Conservation (phyloP, 441 rosid species). For the Cnidoscolus chayamansa region DNA sequence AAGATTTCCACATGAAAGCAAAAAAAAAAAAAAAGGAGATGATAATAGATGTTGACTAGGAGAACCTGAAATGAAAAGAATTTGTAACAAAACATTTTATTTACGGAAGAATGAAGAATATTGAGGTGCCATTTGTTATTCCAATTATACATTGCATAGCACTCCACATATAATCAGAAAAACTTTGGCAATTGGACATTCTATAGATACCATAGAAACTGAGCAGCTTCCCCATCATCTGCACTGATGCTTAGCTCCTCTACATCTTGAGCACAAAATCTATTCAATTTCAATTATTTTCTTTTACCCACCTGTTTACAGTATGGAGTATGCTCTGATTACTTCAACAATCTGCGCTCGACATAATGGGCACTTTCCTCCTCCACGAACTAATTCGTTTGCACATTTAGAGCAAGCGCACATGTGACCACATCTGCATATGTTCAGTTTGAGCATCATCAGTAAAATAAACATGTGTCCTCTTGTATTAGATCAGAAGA, state of each 20-base stretch:
- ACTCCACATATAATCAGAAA: slow-evolving; percentile 39
- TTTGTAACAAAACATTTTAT: slow-evolving; percentile 18
- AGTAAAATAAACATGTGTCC: neutral
- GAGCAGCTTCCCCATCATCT: too few species aligned
- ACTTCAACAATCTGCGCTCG: slow-evolving; percentile 94
- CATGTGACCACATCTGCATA: slow-evolving; percentile 95
- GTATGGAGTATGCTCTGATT: slow-evolving; percentile 89
- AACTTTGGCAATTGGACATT: neutral
- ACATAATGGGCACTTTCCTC: slow-evolving; percentile 94
- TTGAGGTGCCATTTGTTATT: slow-evolving; percentile 39
- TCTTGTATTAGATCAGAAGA: neutral
- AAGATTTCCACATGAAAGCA: too few species aligned
- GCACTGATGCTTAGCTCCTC: neutral
- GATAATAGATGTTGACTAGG: too few species aligned
- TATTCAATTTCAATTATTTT: slow-evolving; percentile 17
- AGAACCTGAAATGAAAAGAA: neutral
- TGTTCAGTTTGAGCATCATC: neutral
- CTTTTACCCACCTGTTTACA: slow-evolving; percentile 36
- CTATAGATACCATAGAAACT: slow-evolving; percentile 13
- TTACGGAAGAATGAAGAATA: slow-evolving; percentile 42
- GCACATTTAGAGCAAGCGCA: slow-evolving; percentile 95
- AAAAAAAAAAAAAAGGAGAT: too few species aligned
- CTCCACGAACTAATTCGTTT: slow-evolving; percentile 73
- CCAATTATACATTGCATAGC: slow-evolving; percentile 37
- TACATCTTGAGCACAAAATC: slow-evolving; percentile 20